Conservation (phyloP, 2,329 filamentous ascomycete species). For the Fusarium begoniae region DNA sequence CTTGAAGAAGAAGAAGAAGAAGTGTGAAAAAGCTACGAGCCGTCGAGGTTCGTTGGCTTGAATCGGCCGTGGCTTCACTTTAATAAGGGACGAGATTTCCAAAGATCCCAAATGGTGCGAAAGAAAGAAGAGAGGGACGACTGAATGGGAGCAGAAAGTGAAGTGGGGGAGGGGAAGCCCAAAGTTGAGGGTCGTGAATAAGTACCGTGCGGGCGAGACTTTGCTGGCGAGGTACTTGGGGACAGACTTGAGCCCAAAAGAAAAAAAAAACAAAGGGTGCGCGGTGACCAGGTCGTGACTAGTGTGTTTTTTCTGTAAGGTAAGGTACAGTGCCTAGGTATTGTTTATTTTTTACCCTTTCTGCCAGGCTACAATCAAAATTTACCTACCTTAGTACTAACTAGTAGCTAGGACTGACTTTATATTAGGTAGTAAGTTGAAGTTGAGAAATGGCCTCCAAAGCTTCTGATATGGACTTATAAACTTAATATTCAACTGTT, state of each 20-base stretch:
- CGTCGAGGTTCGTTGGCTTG: conserved; percentile 33
- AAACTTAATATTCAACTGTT: not conserved
- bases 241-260: conserved; percentile 21
- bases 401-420: not conserved
- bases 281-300: conserved; percentile 23
- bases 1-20: not conserved
- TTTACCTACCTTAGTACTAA: not conserved
- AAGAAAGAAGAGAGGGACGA: conserved; percentile 41
- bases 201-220: conserved; percentile 1
- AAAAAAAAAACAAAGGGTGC: conserved; percentile 36
- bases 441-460: not conserved
- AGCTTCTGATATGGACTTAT: not conserved
- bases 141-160: conserved; percentile 34
- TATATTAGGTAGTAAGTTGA: not conserved
- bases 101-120: conserved; percentile 38
- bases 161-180: conserved; percentile 42
- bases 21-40: conserved; percentile 32
- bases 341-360: conserved; percentile 1
- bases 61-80: conserved; percentile 24
- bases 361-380: not conserved
- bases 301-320: conserved; percentile 26
- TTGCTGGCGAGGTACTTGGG: conserved; percentile 22
- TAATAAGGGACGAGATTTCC: conserved; percentile 35
- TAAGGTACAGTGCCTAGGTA: not conserved
- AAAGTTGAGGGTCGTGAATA: conserved; percentile 24